These are phyloP conservation scores for Phytopythium chamaehyphon DNA, from an alignment of 352 stramenopile genomes.

Conservation along the genomic window DNA sequence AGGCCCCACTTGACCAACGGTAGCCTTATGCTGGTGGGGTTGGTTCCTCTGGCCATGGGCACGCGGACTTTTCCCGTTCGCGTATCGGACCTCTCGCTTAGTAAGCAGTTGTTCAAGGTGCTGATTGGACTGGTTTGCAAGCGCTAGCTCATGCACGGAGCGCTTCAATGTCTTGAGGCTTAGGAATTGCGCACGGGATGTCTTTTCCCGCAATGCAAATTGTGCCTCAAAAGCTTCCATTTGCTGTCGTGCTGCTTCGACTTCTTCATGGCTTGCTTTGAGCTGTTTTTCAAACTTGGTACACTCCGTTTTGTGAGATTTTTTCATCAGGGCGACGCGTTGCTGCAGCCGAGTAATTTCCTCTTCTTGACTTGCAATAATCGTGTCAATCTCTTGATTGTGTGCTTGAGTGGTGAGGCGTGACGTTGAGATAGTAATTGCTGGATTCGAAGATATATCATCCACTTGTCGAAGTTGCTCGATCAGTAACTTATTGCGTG, in stretches of 20 bases:
- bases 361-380: constrained; percentile 61
- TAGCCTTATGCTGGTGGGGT: constrained; percentile 5
- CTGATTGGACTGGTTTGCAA: constrained; percentile 52
- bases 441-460: constrained; percentile 9
- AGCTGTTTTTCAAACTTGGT: constrained; percentile 47
- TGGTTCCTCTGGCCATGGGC: constrained; percentile 1
- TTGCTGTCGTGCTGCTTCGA: constrained; percentile 32
- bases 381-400: constrained; percentile 27
- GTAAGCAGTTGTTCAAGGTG: constrained; percentile 34
- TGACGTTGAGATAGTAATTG: constrained; percentile 4
- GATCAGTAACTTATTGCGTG: constrained; percentile 51
- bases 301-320: constrained; percentile 40
- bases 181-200: constrained; percentile 52
- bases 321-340: constrained; percentile 60
- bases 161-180: constrained; percentile 79
- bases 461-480: constrained; percentile 48
- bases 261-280: constrained; percentile 36
- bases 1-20: neutral
- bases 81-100: constrained; percentile 30
- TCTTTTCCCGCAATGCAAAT: constrained; percentile 53
- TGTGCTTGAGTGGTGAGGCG: constrained; percentile 5
- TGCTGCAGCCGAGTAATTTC: constrained; percentile 61
- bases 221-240: constrained; percentile 50
- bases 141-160: constrained; percentile 43
- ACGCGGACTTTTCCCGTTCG: constrained; percentile 10